Conservation (phyloP, 768 basidiomycete genomes). For the Naematelia encephala region DNA sequence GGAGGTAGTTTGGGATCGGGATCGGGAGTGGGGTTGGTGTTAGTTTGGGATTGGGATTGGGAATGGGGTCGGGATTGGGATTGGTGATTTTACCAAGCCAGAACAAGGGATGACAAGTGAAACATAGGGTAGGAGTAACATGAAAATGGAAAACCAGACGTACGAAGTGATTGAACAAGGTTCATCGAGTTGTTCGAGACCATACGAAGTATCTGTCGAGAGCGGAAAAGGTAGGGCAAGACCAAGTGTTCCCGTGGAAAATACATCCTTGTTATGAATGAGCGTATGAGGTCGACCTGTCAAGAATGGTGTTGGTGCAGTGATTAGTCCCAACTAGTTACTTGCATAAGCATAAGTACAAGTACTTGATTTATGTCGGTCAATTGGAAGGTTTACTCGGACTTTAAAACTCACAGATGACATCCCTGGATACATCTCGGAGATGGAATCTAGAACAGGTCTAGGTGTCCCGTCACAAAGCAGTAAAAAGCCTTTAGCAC, state of each 20-base stretch:
- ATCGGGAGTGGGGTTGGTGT: no score
- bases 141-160: no score
- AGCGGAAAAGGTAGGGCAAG: slow-evolving; percentile 29
- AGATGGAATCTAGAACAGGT: slow-evolving; percentile 25
- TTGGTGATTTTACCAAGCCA: no score
- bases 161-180: slow-evolving; percentile 30
- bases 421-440: slow-evolving; percentile 17
- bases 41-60: no score
- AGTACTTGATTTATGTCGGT: background rate
- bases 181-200: slow-evolving; percentile 29
- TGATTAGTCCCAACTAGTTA: slow-evolving; percentile 37
- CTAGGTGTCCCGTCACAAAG: slow-evolving; percentile 30
- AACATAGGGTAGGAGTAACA: background rate
- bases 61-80: no score
- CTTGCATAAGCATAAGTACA: background rate
- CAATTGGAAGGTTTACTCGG: slow-evolving; percentile 2
- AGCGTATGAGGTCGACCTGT: slow-evolving; percentile 46
- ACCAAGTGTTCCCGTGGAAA: slow-evolving; percentile 36
- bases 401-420: slow-evolving; percentile 1
- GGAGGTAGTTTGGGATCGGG: no score
- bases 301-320: slow-evolving; percentile 48
- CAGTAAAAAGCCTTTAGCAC: slow-evolving; percentile 27
- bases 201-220: slow-evolving; percentile 15
- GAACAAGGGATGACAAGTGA: background rate
- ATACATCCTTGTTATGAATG: slow-evolving; percentile 25